Base-by-base conservation (phyloP, 2,329 filamentous ascomycete species). In the Septoria petroselini region DNA sequence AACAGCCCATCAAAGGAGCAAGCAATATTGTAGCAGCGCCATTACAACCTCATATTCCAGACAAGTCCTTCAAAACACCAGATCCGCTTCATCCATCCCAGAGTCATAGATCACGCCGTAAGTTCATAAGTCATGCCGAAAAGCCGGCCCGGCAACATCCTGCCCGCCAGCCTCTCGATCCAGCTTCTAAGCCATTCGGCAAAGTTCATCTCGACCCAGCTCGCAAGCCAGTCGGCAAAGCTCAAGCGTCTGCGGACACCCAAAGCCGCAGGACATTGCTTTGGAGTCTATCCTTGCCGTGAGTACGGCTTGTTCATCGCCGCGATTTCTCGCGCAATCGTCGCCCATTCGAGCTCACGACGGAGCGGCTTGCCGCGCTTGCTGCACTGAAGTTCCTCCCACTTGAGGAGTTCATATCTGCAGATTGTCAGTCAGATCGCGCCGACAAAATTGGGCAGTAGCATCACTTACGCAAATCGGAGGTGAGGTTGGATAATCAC, bases 401-500 rank as follows among this genome's bases (percentile, higher is more conserved):
- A 97, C 68, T 94, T 94, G 42, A 98, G 77, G 23, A 98, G 79
- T 71, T 98, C 93, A 65, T 97, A 77, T 38, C 76, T 80, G 48
- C 7, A 17, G 17, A 5, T 21, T 14, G 37, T 48, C 27, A 51
- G 52, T 56, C 25, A 58, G 50, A n/a, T n/a, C n/a, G 14, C 25
- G 12, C 15, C 15, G 7, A 8, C 5, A 31, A 12, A 11, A 11
- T n/a, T 27, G 9, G 9, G 41, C 9, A 15, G 25, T 30, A 21
- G 15, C 9, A 44, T n/a, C 12, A 65, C 70, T 65, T 59, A 95
- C 59, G 87, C 86, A 71, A 98, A 98, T 51, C 89, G 81, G 48
- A 98, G 77, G 73, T 98, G 91, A 9, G 93, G 93, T 68, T 98
- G 93, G 57, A 98, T 97, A 57, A 98, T 98, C 44, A 98, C 93